Base-by-base conservation (phyloP, 2,329 filamentous ascomycete species). In the Periconia sp. region DNA sequence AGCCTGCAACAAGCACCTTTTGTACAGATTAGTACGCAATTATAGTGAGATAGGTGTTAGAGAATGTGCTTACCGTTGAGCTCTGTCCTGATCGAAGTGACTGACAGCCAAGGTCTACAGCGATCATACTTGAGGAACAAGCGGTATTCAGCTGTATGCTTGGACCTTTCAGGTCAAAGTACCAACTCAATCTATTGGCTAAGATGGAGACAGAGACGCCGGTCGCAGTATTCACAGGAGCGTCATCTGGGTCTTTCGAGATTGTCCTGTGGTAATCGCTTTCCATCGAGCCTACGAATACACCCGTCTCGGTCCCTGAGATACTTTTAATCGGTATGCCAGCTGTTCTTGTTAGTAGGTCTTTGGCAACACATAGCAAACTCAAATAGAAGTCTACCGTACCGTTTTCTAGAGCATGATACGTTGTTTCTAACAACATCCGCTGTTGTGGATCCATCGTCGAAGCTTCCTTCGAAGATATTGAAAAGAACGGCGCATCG, bases 371-470 rank as follows among this genome's bases (percentile, higher is more conserved):
- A n/a, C n/a, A n/a, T n/a, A n/a, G n/a, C n/a, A n/a, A n/a, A n/a
- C n/a, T n/a, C n/a, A n/a, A n/a, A n/a, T n/a, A n/a, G n/a, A n/a
- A n/a, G n/a, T n/a, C n/a, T n/a, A n/a, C n/a, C 11, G 6, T 17
- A 33, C 40, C 24, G 15, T 36, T 35, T 24, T 67, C 63, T 13
- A 66, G 37, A 12, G 61, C 61, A 18, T 57, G 52, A 19, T 62
- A 66, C 9, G 48, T 48, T 4, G 48, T 50, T 37, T 67, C 63
- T 4, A 67, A 51, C 11, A 64, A 36, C 1, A 50, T 32, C 1
- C 63, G 52, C 5, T 60, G 57, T 26, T 61, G 54, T 1, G 63
- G 63, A 33, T 67, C 63, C 48, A 65, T 56, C n/a, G 43, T 40
- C 3, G 45, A 43, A 3, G 59, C 59, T 36, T 62, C 57, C 1